Evolutionary conservation across 768 basidiomycete species (phyloP).

Genomic region (Kwoniella botswanensis): DNA sequence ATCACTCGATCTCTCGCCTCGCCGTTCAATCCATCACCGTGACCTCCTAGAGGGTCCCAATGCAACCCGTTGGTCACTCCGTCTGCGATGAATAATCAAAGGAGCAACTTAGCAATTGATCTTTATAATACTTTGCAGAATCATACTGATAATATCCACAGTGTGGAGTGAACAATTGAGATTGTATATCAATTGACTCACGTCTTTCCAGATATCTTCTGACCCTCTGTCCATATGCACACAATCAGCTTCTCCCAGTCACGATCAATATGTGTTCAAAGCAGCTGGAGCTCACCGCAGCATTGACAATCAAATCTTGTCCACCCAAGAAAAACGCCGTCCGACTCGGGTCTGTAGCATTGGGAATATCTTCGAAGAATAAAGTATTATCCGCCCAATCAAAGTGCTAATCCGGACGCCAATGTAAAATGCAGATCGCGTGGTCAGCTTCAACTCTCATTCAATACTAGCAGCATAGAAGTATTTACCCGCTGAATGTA

Average conservation of each 20-base stretch:
- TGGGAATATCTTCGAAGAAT: conserved; percentile 87
- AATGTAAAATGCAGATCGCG: no score
- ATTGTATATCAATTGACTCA: conserved; percentile 59
- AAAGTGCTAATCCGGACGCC: conserved; percentile 39
- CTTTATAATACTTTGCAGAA: no score
- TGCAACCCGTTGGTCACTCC: conserved; percentile 67
- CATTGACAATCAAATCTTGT: conserved; percentile 76
- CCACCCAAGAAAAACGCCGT: conserved; percentile 81
- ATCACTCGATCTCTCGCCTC: conserved; percentile 43
- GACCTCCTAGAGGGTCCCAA: conserved; percentile 62
- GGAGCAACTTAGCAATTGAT: no score
- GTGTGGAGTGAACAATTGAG: no score
- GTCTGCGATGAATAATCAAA: conserved; percentile 50
- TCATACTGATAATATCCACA: no score
- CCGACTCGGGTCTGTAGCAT: conserved; percentile 70
- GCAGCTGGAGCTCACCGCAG: conserved; percentile 62
- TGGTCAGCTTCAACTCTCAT: background rate
- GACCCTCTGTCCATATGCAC: conserved; percentile 64
- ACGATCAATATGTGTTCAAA: background rate
- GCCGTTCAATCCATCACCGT: conserved; percentile 55
- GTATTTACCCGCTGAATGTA: conserved; percentile 68
- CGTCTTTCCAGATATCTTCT: conserved; percentile 76
- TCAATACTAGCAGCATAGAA: background rate
- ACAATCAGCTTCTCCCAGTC: background rate
- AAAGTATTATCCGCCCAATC: conserved; percentile 82